Conservation (phyloP, 2,329 filamentous ascomycete species). For the Aureobasidium subglaciale region DNA sequence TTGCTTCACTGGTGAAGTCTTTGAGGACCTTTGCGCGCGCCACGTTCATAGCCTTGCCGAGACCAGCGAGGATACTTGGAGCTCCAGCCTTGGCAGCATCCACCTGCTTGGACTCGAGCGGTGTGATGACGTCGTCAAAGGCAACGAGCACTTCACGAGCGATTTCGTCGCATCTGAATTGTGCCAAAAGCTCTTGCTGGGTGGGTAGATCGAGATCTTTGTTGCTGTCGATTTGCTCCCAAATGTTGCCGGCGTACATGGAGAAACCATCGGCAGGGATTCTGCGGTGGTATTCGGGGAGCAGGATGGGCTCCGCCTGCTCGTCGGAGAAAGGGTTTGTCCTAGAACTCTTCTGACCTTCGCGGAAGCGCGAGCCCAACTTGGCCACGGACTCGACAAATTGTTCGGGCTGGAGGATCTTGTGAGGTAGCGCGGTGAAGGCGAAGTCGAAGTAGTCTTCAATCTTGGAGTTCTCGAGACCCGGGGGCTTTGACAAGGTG, state of each 20-base stretch:
- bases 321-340: constrained; percentile 65
- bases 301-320: constrained; percentile 70
- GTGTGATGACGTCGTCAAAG: constrained; percentile 75
- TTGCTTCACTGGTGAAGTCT: constrained; percentile 84
- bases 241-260: constrained; percentile 85
- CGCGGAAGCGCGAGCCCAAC: constrained; percentile 72
- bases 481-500: constrained; percentile 81
- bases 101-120: constrained; percentile 79
- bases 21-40: constrained; percentile 68
- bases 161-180: constrained; percentile 97
- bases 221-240: constrained; percentile 98
- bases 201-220: constrained; percentile 96
- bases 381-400: constrained; percentile 75
- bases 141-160: constrained; percentile 74
- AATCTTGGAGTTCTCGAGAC: constrained; percentile 80
- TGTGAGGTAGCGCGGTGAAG: constrained; percentile 91
- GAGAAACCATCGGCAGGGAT: constrained; percentile 98
- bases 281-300: constrained; percentile 89
- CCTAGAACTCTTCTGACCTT: constrained; percentile 43
- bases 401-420: constrained; percentile 88
- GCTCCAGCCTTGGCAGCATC: constrained; percentile 67
- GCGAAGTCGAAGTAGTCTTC: constrained; percentile 99
- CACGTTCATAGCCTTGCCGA: constrained; percentile 66
- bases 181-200: constrained; percentile 90
- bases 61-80: constrained; percentile 62